phyloP scores from a whole-genome alignment of 495 filamentous ascomycete species.

The Lophium mytilinum region DNA sequence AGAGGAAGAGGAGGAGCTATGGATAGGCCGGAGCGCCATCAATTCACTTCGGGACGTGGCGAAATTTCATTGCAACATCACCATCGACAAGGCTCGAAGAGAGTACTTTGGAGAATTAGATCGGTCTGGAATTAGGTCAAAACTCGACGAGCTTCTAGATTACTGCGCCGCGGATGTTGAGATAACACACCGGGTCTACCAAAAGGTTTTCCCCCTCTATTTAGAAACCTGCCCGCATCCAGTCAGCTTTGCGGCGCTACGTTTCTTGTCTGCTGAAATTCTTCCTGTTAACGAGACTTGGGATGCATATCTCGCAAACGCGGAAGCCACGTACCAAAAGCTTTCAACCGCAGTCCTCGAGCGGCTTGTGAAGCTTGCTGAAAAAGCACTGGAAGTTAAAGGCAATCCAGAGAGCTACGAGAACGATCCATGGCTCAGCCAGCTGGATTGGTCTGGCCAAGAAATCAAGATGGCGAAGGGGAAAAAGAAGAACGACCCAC shows the following conservation, averaged over 20 bases:
- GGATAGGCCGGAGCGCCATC: slow-evolving; percentile 87
- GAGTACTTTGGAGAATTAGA: slow-evolving; percentile 83
- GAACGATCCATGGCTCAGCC: slow-evolving; percentile 80
- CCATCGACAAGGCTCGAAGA: slow-evolving; percentile 82
- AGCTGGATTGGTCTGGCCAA: slow-evolving; percentile 93
- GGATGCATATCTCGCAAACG: slow-evolving; percentile 70
- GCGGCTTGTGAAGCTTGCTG: slow-evolving; percentile 60
- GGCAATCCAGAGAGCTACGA: slow-evolving; percentile 54
- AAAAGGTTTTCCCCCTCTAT: slow-evolving; percentile 83
- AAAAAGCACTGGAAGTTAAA: slow-evolving; percentile 69
- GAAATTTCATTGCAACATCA: slow-evolving; percentile 86
- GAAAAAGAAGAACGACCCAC: slow-evolving; percentile 74
- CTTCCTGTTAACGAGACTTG: slow-evolving; percentile 83
- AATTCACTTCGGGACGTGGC: slow-evolving; percentile 95
- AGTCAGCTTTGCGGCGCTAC: slow-evolving; percentile 89
- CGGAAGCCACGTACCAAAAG: slow-evolving; percentile 75
- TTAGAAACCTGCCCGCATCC: slow-evolving; percentile 87
- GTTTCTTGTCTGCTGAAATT: slow-evolving; percentile 87
- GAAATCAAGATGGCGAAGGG: slow-evolving; percentile 85
- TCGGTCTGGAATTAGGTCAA: slow-evolving; percentile 54
- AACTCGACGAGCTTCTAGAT: slow-evolving; percentile 75
- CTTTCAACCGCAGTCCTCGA: slow-evolving; percentile 68
- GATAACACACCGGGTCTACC: slow-evolving; percentile 86
- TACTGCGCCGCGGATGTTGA: slow-evolving; percentile 96
- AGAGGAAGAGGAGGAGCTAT: slow-evolving; percentile 82